Base-by-base conservation (phyloP, 2,329 filamentous ascomycete species). In the Pseudodiploospora longispora region DNA sequence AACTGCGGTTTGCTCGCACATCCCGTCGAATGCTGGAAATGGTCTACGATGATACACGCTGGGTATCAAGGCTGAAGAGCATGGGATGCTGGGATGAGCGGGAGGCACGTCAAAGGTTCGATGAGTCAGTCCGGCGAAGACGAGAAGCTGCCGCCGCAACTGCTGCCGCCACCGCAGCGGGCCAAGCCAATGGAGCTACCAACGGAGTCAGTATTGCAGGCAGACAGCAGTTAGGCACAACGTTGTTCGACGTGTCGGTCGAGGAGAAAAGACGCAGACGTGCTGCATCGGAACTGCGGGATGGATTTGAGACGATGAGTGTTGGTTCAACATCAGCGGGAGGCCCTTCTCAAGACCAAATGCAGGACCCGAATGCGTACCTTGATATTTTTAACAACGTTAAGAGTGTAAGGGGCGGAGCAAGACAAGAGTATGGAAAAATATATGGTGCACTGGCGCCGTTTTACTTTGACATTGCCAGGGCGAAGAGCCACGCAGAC, bases 31-130 rank as follows among this genome's bases (percentile, higher is more conserved):
- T 97, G 75, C 84, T 85, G 60, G 93, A 98, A 67, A 98, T 98
- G 90, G 90, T 96, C 3, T 98, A 97, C 66, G 93, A 98, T 63
- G 93, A 98, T 64, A 87, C 89, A 40, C 78, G 91, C 69, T 98
- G 93, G 93, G 85, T 97, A 34, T 81, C 87, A 51, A 78, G 87
- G 50, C 67, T 98, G 43, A 85, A 85, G 60, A 82, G 76, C 47
- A 95, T 98, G 82, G 87, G 84, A 2, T 85, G 86, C 53, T 98
- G 93, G 93, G 84, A 95, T 58, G 93, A 98, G 60, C 64, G 71
- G 4, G 91, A 95, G 60, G 93, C 93, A 4, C 77, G 90, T 48
- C 81, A 78, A 53, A 72, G 86, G 42, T 87, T 88, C 42, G 91
- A 96, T 50, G 83, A 91, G 27, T 75, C 77, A 6, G 74, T 83